Base-by-base conservation (phyloP, 805 yeast species). In the Candida nanaspora region DNA sequence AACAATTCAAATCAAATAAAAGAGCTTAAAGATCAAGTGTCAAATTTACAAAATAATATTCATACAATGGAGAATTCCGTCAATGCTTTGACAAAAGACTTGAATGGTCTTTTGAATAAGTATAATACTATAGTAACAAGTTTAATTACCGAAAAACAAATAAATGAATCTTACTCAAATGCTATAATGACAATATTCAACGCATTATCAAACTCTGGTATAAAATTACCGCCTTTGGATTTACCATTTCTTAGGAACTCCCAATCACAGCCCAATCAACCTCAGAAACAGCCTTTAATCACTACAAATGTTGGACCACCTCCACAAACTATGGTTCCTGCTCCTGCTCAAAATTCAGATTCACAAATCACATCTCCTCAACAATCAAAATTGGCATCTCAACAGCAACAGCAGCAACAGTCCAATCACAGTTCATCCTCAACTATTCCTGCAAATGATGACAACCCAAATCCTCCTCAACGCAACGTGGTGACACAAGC, bases 111-210 rank as follows among this genome's bases (percentile, higher is more conserved):
- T 46, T 69, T 74, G 35, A 68, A 72, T 18, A 80, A 80, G 54
- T 82, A 81, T 51, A 78, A 80, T 46, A 75, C 82, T 1, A 67
- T 83, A 15, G 66, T 83, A 32, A 84, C 81, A 40, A 72, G 78
- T 44, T 59, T 82, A 37, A 68, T 82, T 11, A 65, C 78, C 0
- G 60, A 80, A 45, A 78, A 78, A 49, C 65, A 70, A 15, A 64
- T 70, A 10, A 76, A 79, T 53, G 86, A 81, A 48, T 65, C 80
- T 32, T 70, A 74, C 48, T 67, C 72, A 39, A 63, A 69, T 32
- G 70, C 80, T 37, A 67, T 84, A 47, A 68, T 68, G 32, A 52
- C 70, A 2, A 56, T 84, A 26, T 66, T 75, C 21, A 66, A 67
- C 38, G 63, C 76, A 31, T 59, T 84, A 32, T 50, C 63, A 6